Percentiles rank a stretch among this genome's conserved stretches.
phyloP scores from a whole-genome alignment of 306 rosid species.

The Alnus rubra region DNA sequence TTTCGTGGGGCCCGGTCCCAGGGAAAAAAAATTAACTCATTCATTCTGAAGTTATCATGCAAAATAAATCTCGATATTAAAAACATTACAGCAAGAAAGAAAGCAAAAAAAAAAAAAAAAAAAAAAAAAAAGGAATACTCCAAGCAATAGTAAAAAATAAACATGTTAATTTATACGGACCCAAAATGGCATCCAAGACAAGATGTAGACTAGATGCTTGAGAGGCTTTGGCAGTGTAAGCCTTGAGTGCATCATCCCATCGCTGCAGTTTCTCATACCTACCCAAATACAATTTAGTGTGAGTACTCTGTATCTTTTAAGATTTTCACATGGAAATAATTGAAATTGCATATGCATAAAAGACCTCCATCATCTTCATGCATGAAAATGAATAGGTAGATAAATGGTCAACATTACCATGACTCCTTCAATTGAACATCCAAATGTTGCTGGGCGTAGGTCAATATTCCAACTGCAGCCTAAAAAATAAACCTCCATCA shows the following conservation, averaged over 20 bases:
- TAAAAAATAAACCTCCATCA: slow-evolving; percentile 36
- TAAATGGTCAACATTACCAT: slow-evolving; percentile 54
- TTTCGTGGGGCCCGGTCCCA: too few species aligned
- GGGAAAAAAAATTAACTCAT: not conserved
- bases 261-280: slow-evolving; percentile 99
- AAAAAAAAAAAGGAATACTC: too few species aligned
- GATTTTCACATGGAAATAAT: not conserved
- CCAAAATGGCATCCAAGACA: slow-evolving; percentile 84
- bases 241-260: slow-evolving; percentile 99
- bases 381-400: slow-evolving; percentile 4
- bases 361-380: not conserved
- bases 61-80: too few species aligned
- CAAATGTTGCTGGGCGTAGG: slow-evolving; percentile 81
- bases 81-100: not conserved
- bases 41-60: not conserved
- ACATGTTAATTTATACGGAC: slow-evolving; percentile 38
- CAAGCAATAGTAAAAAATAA: slow-evolving; percentile 9
- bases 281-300: slow-evolving; percentile 17
- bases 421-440: slow-evolving; percentile 96
- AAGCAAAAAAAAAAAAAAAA: not conserved
- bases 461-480: slow-evolving; percentile 99
- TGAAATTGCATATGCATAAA: not conserved
- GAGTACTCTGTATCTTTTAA: not conserved
- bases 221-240: slow-evolving; percentile 83
- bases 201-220: slow-evolving; percentile 72